A percentile compares a stretch with the other conserved stretches of the same genome.
These are phyloP conservation scores for Tetrapisispora taiwanensis DNA, from an alignment of 805 yeast genomes.

Conservation along the genomic window DNA sequence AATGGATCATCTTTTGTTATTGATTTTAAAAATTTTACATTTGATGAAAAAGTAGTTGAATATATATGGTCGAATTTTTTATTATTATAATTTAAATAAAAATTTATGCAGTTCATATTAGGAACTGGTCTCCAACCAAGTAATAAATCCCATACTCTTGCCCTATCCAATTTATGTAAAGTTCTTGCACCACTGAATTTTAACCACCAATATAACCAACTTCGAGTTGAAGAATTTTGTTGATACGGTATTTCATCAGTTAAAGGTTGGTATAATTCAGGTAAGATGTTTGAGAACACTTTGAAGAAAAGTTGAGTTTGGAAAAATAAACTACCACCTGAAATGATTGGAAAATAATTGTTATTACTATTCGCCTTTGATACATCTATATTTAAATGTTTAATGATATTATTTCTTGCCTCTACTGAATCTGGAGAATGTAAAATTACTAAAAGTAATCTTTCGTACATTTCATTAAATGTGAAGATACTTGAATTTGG, in stretches of 20 bases:
- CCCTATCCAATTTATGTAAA: constrained; percentile 72
- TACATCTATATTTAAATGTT: constrained; percentile 1
- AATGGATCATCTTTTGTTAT: constrained; percentile 23
- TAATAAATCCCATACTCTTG: constrained; percentile 80
- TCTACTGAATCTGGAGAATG: constrained; percentile 51
- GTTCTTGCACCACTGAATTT: constrained; percentile 83
- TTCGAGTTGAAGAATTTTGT: constrained; percentile 38
- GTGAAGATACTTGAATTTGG: constrained; percentile 32
- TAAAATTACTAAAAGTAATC: constrained; percentile 61
- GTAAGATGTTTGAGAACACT: constrained; percentile 54
- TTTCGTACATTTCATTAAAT: constrained; percentile 63
- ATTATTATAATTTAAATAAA: constrained; percentile 28
- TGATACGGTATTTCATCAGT: constrained; percentile 71
- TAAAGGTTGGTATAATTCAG: constrained; percentile 66
- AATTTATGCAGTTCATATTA: constrained; percentile 21
- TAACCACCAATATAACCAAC: constrained; percentile 93
- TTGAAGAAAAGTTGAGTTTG: constrained; percentile 38
- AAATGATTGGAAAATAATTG: constrained; percentile 25
- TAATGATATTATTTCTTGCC: constrained; percentile 11
- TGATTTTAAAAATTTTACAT: constrained; percentile 3
- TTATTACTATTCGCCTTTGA: constrained; percentile 5
- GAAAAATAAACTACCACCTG: constrained; percentile 28
- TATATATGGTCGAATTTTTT: constrained; percentile 25
- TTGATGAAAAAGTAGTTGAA: constrained; percentile 1
- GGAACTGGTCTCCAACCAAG: constrained; percentile 61